A percentile compares a stretch with the other conserved stretches of the same genome.
Evolutionary conservation across 352 stramenopile species (phyloP).

Genomic region (Phytophthora idaei): DNA sequence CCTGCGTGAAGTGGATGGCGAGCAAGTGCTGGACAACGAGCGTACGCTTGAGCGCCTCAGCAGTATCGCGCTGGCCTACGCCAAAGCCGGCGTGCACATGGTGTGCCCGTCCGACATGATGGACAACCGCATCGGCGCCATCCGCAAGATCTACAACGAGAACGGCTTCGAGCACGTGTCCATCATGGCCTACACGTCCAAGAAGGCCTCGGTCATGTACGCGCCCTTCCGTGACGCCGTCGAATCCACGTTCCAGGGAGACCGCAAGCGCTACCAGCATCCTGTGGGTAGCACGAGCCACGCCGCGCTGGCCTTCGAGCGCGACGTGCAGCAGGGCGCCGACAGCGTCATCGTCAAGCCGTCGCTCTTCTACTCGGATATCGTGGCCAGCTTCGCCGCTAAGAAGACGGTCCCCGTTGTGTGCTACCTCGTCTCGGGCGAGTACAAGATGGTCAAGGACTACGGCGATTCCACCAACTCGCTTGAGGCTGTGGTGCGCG

Average conservation of each 20-base stretch:
- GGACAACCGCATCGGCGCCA: conserved; percentile 97
- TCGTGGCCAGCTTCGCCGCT: conserved; percentile 94
- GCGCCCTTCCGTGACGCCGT: conserved; percentile 97
- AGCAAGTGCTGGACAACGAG: conserved; percentile 97
- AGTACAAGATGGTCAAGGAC: conserved; percentile 99
- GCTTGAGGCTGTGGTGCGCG: conserved; percentile 84
- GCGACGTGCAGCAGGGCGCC: conserved; percentile 90
- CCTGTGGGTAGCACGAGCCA: conserved; percentile 85
- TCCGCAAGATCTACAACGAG: conserved; percentile 94
- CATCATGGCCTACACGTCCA: conserved; percentile 99
- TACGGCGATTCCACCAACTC: conserved; percentile 85
- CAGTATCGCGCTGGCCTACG: conserved; percentile 95
- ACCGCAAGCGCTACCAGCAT: conserved; percentile 98
- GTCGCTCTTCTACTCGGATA: conserved; percentile 98
- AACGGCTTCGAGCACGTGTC: conserved; percentile 98
- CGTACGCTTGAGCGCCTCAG: conserved; percentile 96
- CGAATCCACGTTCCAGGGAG: conserved; percentile 95
- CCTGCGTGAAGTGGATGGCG: conserved; percentile 88
- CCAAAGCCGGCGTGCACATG: conserved; percentile 96
- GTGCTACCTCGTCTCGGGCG: conserved; percentile 98
- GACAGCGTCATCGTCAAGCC: conserved; percentile 99
- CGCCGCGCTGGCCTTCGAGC: conserved; percentile 76
- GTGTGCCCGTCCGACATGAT: conserved; percentile 97
- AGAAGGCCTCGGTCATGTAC: conserved; percentile 97
- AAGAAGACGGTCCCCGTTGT: conserved; percentile 95